Conservation (phyloP, 2,329 filamentous ascomycete genomes). For the Diaporthe ampelina region DNA sequence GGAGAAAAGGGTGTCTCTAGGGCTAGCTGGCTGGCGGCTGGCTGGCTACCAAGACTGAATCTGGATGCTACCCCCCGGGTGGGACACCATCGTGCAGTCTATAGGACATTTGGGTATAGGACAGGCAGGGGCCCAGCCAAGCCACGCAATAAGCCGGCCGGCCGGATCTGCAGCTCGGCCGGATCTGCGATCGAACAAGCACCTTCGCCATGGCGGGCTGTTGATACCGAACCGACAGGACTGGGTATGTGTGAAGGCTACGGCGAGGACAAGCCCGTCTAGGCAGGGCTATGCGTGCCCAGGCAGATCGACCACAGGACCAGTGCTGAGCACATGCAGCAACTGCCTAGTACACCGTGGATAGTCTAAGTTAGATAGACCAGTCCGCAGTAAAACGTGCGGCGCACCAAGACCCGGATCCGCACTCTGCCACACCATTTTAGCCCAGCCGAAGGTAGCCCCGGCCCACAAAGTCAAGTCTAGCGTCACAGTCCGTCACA, state of each 20-base stretch:
- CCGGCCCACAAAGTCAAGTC: neutral
- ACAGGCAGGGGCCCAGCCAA: neutral
- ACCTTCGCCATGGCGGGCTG: conserved; percentile 11
- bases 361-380: neutral
- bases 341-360: too few species aligned
- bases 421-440: conserved; percentile 32
- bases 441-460: conserved; percentile 23
- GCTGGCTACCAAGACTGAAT: neutral
- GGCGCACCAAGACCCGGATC: conserved; percentile 32
- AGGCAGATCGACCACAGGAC: too few species aligned
- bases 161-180: conserved; percentile 2
- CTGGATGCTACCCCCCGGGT: neutral
- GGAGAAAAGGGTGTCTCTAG: conserved; percentile 9
- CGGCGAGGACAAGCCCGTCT: neutral
- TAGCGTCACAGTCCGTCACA: conserved; percentile 24
- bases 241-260: neutral
- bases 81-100: neutral
- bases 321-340: too few species aligned
- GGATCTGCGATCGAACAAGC: conserved; percentile 3
- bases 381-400: neutral
- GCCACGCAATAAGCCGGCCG: too few species aligned
- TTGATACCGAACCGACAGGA: neutral
- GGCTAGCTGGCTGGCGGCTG: neutral
- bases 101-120: too few species aligned
- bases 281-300: conserved; percentile 5